These are phyloP conservation scores for Chalciporus sphaerocephalus DNA, from an alignment of 768 basidiomycete species.

Conservation along the genomic window DNA sequence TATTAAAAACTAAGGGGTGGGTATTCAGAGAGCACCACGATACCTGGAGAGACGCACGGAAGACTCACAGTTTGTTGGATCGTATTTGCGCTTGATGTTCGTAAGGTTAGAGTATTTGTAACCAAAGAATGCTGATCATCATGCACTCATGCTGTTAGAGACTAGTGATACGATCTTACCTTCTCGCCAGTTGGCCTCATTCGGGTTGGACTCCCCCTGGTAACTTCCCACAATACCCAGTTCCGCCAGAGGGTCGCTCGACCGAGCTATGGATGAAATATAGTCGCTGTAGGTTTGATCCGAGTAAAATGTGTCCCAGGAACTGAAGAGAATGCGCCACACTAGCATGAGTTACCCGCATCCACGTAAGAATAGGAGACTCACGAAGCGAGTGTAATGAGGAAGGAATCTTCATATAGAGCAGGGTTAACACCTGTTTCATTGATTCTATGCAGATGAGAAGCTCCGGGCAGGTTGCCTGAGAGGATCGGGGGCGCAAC, in stretches of 20 bases:
- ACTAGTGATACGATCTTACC: too few species aligned
- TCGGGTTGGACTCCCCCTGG: too few species aligned
- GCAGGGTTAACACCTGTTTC: slow-evolving; percentile 17
- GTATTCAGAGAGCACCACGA: not conserved
- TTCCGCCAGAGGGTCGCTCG: too few species aligned
- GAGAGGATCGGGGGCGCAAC: slow-evolving; percentile 1
- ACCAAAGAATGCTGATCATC: slow-evolving; percentile 1
- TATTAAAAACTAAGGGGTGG: not conserved
- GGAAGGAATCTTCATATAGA: slow-evolving; percentile 15
- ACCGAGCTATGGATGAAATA: too few species aligned
- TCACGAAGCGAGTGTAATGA: slow-evolving; percentile 7
- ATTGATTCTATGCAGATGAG: slow-evolving; percentile 4
- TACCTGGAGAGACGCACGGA: too few species aligned
- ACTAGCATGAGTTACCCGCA: too few species aligned
- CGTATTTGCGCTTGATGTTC: slow-evolving; percentile 6
- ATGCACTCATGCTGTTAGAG: too few species aligned
- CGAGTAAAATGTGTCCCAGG: too few species aligned
- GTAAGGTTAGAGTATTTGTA: slow-evolving; percentile 1
- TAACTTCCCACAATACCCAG: too few species aligned
- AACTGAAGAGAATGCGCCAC: too few species aligned
- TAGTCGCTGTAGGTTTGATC: too few species aligned
- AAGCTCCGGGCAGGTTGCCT: slow-evolving; percentile 12
- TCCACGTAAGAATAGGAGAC: not conserved
- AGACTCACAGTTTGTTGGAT: slow-evolving; percentile 7
- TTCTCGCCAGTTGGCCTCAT: too few species aligned